A percentile compares a stretch with the other conserved stretches of the same genome.
Conservation (phyloP, 1,284 basidiomycete genomes). For the Rhodofomes roseus region DNA sequence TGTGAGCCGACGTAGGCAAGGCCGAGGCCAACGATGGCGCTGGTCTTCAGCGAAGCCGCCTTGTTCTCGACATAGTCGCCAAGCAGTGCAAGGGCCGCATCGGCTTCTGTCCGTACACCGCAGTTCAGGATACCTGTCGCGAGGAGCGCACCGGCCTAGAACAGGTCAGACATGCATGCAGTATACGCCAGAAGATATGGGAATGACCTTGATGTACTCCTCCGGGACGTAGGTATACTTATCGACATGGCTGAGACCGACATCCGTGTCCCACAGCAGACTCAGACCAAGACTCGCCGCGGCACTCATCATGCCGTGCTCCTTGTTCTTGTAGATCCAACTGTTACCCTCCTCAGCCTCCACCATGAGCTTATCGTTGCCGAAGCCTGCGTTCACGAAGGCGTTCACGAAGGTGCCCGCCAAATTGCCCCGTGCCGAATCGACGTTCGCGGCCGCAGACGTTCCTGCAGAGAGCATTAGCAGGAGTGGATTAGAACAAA, state of each 20-base stretch:
- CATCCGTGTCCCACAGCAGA: slow-evolving; percentile 95
- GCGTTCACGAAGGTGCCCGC: slow-evolving; percentile 99
- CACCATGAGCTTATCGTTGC: slow-evolving; percentile 98
- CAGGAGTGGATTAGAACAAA: not conserved
- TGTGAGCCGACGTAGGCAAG: slow-evolving; percentile 94
- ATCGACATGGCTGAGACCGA: slow-evolving; percentile 93
- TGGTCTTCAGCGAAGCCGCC: slow-evolving; percentile 79
- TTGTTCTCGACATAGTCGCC: slow-evolving; percentile 91
- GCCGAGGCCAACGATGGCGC: slow-evolving; percentile 88
- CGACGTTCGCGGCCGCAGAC: slow-evolving; percentile 69
- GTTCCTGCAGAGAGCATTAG: slow-evolving; percentile 40
- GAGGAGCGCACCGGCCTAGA: slow-evolving; percentile 85
- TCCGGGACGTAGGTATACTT: slow-evolving; percentile 97
- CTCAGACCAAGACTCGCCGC: slow-evolving; percentile 92
- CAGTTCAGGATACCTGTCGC: slow-evolving; percentile 94
- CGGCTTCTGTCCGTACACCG: slow-evolving; percentile 89
- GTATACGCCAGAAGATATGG: not conserved
- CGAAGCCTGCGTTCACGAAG: slow-evolving; percentile 98
- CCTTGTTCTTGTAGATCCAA: slow-evolving; percentile 99
- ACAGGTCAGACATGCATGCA: not conserved
- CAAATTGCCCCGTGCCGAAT: slow-evolving; percentile 93
- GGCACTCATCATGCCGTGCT: slow-evolving; percentile 97
- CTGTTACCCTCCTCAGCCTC: slow-evolving; percentile 93
- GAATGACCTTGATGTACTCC: slow-evolving; percentile 86
- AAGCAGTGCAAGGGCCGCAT: slow-evolving; percentile 90